Percentiles rank a stretch among this genome's conserved stretches.
phyloP scores from a whole-genome alignment of 2,329 filamentous ascomycete genomes.

The Lecanicillium sp. region DNA sequence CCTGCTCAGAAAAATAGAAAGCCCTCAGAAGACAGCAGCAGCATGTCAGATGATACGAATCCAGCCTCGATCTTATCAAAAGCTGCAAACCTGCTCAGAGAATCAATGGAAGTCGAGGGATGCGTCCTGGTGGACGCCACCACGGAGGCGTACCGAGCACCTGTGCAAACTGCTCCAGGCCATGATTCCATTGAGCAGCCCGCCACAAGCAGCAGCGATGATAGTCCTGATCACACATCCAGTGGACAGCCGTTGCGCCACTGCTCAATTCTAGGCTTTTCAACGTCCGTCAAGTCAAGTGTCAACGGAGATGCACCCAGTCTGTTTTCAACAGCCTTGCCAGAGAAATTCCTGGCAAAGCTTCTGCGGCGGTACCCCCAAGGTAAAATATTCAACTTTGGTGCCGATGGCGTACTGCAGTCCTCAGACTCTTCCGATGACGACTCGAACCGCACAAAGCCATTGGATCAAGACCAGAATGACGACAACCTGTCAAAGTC shows the following conservation, averaged over 20 bases:
- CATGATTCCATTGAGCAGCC: background rate
- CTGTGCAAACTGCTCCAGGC: constrained; percentile 1
- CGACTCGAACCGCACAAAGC: background rate
- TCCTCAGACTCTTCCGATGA: constrained; percentile 11
- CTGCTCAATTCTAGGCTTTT: constrained; percentile 16
- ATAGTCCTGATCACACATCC: background rate
- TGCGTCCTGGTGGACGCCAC: constrained; percentile 25
- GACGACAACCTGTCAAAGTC: too few species aligned
- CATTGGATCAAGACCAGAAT: too few species aligned
- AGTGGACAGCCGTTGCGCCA: too few species aligned
- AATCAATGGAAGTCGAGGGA: constrained; percentile 35
- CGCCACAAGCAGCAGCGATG: constrained; percentile 1
- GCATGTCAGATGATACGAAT: background rate
- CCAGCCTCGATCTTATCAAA: constrained; percentile 25
- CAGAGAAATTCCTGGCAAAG: constrained; percentile 19
- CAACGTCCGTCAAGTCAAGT: constrained; percentile 6
- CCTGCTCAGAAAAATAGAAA: background rate
- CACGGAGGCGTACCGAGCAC: constrained; percentile 8
- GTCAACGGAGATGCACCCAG: constrained; percentile 1
- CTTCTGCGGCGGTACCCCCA: constrained; percentile 24
- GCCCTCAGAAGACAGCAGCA: background rate
- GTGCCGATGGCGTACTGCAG: constrained; percentile 16
- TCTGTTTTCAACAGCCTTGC: constrained; percentile 11
- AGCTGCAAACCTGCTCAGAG: constrained; percentile 33
- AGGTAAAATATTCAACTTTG: constrained; percentile 25